These are phyloP conservation scores for Leishmania tarentolae DNA, from an alignment of 208 protist species.

Conservation along the genomic window DNA sequence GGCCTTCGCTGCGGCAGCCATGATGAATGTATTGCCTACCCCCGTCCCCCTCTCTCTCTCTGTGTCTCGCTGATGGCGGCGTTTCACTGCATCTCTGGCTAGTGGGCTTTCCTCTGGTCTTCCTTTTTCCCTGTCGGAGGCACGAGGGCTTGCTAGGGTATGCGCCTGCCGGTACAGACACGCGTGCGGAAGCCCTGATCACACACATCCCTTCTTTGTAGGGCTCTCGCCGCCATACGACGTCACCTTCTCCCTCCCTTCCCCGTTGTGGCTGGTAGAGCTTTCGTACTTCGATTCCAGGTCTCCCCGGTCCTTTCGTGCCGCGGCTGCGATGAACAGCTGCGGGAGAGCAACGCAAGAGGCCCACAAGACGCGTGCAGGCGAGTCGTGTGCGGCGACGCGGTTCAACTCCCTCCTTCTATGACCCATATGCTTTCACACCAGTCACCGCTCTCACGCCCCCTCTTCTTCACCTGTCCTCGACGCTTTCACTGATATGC, in stretches of 20 bases:
- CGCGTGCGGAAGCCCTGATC: not conserved
- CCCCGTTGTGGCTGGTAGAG: not conserved
- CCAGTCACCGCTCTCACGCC: not conserved
- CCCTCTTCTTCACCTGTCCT: not conserved
- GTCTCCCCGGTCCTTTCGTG: not conserved
- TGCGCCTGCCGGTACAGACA: not conserved
- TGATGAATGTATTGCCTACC: not conserved
- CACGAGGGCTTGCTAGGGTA: not conserved
- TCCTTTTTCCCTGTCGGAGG: not conserved
- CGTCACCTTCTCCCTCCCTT: not conserved
- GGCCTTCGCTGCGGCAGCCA: not conserved
- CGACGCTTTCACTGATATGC: not conserved
- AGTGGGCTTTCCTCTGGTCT: not conserved
- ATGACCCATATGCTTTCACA: not conserved
- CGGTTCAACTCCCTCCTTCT: not conserved
- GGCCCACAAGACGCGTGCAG: not conserved
- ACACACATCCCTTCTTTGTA: not conserved
- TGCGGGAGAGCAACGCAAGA: not conserved
- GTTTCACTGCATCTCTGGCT: not conserved
- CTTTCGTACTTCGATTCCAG: not conserved
- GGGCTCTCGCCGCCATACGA: not conserved
- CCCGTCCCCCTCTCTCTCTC: not conserved
- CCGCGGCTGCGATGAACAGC: not conserved
- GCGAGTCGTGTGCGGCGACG: not conserved
- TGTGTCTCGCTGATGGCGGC: not conserved